Base-by-base conservation (phyloP, 257 asterid species). In the Solanum etuberosum region DNA sequence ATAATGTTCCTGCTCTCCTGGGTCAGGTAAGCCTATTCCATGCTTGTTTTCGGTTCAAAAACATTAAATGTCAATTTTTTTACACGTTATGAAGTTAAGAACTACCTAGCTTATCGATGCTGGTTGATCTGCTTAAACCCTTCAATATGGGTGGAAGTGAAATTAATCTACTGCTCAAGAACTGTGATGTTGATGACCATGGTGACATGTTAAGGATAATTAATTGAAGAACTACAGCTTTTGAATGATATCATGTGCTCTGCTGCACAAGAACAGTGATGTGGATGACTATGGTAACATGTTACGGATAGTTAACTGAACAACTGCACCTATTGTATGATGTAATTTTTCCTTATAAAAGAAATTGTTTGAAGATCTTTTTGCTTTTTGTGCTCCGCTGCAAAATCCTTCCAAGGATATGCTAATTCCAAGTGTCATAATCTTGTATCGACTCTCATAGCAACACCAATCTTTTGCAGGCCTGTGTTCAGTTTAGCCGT, bases 1-100 rank as follows among this genome's bases (percentile, higher is more conserved):
- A 94, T 89, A 97, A 97, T 78, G 96, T 97, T 89, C 97, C 98
- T 88, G 99, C 99, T 90, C 97, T 97, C 88, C 98, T 97, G 88
- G 99, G 99, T 87, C 99, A 97, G 97, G 99, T 96, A 93, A 46
- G 43, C 70, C 83, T 63, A 86, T 34, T 87, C 72, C 73, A 87
- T 87, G 71, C 85, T 88, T 72, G 34, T 29, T 86, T 73, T 65
- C 21, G 9, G 38, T 76, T 73, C 51, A 31, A 59, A 27, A 16
- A 46, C 84, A 48, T 78, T 43, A 48, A 81, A 20, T 48, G 70
- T 48, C 21, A 48, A 81, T 48, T 9, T 9, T 48, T 78, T 81
- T 48, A 81, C 42, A 43, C 14, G 29, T 81, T 48, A 29, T 29
- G 85, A 48, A 48, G 85, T 81, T 48, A 81, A 48, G 43, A 29